Evolutionary conservation across 2,329 filamentous ascomycete species (phyloP).

Genomic region (Claviceps capensis): DNA sequence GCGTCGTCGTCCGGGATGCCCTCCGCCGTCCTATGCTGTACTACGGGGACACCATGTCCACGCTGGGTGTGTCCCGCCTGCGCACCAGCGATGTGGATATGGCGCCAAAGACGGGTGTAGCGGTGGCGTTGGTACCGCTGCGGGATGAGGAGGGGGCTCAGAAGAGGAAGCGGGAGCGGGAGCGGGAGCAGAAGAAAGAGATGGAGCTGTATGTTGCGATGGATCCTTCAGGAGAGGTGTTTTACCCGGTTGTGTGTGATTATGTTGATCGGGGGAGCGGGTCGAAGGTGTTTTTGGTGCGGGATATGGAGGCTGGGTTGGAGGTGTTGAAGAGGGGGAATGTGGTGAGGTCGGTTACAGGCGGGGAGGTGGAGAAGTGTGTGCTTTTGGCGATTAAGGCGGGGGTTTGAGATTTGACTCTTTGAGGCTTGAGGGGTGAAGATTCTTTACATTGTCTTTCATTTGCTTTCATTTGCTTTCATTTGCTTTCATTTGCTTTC

Average conservation of each 20-base stretch:
- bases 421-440: too few species aligned
- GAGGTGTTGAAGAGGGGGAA: conserved; percentile 12
- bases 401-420: background rate
- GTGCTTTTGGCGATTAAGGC: conserved; percentile 2
- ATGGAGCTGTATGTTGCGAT: conserved; percentile 11
- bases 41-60: conserved; percentile 19
- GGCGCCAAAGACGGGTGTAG: conserved; percentile 9
- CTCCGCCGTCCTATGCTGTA: conserved; percentile 17
- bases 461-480: background rate
- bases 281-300: conserved; percentile 16
- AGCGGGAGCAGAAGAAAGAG: background rate
- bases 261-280: conserved; percentile 9
- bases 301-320: conserved; percentile 11
- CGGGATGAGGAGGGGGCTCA: conserved; percentile 2
- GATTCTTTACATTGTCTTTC: background rate
- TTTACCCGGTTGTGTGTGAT: conserved; percentile 18
- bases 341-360: conserved; percentile 14
- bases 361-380: conserved; percentile 12
- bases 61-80: conserved; percentile 17
- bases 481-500: too few species aligned
- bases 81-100: conserved; percentile 10
- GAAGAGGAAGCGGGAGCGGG: background rate
- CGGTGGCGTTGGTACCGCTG: conserved; percentile 10
- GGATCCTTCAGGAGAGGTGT: conserved; percentile 11
- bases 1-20: conserved; percentile 13